These are phyloP conservation scores for Pichia paraexigua DNA, from an alignment of 805 yeast species.

Conservation along the genomic window DNA sequence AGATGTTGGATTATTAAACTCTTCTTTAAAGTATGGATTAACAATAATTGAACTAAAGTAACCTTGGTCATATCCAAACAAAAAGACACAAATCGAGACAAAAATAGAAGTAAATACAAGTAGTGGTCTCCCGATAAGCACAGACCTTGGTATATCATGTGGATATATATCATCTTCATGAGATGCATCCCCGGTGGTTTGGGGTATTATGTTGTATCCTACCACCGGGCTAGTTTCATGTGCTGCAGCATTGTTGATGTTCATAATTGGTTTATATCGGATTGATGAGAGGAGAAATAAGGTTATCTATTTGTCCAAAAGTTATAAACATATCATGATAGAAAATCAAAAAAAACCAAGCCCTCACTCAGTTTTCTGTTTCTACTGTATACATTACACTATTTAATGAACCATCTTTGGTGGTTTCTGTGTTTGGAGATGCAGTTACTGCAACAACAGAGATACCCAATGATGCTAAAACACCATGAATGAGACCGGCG, in stretches of 20 bases:
- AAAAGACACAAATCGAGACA: constrained; percentile 55
- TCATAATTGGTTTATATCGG: background rate
- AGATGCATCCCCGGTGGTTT: background rate
- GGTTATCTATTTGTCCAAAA: background rate
- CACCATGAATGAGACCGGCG: background rate
- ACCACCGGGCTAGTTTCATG: background rate
- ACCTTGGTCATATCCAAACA: constrained; percentile 83
- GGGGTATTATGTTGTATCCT: background rate
- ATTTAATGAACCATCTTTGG: constrained; percentile 54
- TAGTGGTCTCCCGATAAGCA: constrained; percentile 27
- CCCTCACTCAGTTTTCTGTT: constrained; percentile 26
- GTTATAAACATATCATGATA: background rate
- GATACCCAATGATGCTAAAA: background rate
- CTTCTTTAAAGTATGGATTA: constrained; percentile 57
- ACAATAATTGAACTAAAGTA: constrained; percentile 84
- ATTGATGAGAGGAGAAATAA: background rate
- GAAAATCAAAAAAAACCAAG: background rate
- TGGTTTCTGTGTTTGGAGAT: background rate
- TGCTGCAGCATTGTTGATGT: constrained; percentile 7
- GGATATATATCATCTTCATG: constrained; percentile 1
- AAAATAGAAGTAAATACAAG: constrained; percentile 43
- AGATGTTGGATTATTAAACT: constrained; percentile 67
- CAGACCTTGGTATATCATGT: constrained; percentile 20
- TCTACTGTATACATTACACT: constrained; percentile 70
- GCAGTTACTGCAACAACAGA: background rate